Base-by-base conservation (phyloP, 139 green algal genomes). In the Volvox reticuliferus region DNA sequence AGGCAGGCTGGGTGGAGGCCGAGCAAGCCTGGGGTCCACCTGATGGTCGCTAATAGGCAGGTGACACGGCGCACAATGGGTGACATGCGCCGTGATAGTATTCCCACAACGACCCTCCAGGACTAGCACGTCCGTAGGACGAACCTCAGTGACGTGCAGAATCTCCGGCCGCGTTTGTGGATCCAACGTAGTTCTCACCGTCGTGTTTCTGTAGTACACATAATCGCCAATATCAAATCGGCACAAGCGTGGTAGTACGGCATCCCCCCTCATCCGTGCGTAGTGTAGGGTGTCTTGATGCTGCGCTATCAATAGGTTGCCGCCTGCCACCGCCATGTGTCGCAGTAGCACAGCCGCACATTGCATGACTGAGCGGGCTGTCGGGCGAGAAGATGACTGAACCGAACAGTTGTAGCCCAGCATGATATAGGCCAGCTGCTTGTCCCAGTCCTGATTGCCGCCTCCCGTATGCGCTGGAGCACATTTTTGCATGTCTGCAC, bases 231-330 rank as follows among this genome's bases (percentile, higher is more conserved):
- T 35, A 13, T 88, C 35, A 76, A 93, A 90, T 5, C 33, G 32
- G 21, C 79, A 36, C 1, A 77, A 2, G 9, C 55, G 55, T 17
- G 85, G 68, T n/a, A 24, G 2, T 0, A 82, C 79, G 0, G 18
- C 13, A 89, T 86, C n/a, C 1, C 68, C 76, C 3, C 92, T 69
- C 16, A 92, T 37, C 1, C 22, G 13, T 9, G 77, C 63, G 35
- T 94, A 94, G 0, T 88, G 68, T n/a, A 87, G 61, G 1, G 28
- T 82, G 79, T 94, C 92, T 0, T 84, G 3, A 63, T 93, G 88
- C 80, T 94, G 92, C 0, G 92, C 88, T 62, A 91, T 94, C 19
- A 36, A 17, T 0, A 94, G 44, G 63, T 94, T 91, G 22, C 88
- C 5, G 20, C 79, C 79, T 32, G 79, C 37, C 37, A 84, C 1